phyloP scores from a whole-genome alignment of 805 yeast genomes.

The Candida boidinii region DNA sequence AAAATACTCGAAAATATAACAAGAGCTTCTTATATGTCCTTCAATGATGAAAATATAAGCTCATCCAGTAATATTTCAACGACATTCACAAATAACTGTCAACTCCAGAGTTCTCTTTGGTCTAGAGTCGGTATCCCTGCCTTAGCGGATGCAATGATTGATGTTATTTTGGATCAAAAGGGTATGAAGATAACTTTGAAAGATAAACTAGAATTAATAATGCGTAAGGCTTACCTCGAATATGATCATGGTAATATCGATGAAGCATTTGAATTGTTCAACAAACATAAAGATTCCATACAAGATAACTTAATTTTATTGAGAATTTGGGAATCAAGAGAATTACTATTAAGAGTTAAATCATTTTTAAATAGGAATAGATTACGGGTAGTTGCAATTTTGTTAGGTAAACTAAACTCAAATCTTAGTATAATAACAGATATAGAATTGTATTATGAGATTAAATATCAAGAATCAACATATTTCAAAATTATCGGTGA shows the following conservation, averaged over 20 bases:
- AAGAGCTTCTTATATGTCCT: slow-evolving; percentile 46
- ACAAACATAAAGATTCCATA: slow-evolving; percentile 19
- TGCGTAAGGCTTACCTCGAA: slow-evolving; percentile 30
- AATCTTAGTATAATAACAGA: slow-evolving; percentile 25
- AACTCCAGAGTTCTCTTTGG: slow-evolving; percentile 41
- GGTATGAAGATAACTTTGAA: slow-evolving; percentile 22
- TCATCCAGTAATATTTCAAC: slow-evolving; percentile 21
- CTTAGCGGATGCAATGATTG: slow-evolving; percentile 38
- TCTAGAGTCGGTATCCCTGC: slow-evolving; percentile 38
- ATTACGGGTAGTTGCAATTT: slow-evolving; percentile 23
- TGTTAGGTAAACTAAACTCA: slow-evolving; percentile 23
- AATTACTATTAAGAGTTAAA: slow-evolving; percentile 29
- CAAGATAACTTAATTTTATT: slow-evolving; percentile 29
- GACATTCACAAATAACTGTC: slow-evolving; percentile 38
- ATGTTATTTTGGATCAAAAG: slow-evolving; percentile 31
- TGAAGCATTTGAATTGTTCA: slow-evolving; percentile 27
- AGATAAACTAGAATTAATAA: slow-evolving; percentile 30
- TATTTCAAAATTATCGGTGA: slow-evolving; percentile 14
- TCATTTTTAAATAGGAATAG: slow-evolving; percentile 31
- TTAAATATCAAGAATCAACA: slow-evolving; percentile 16
- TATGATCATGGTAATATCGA: slow-evolving; percentile 33
- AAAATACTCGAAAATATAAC: slow-evolving; percentile 46
- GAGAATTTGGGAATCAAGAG: slow-evolving; percentile 32
- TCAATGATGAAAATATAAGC: slow-evolving; percentile 39
- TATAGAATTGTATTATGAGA: slow-evolving; percentile 20